These are phyloP conservation scores for Anthostomella pinea DNA, from an alignment of 2,329 filamentous ascomycete genomes.

Conservation along the genomic window DNA sequence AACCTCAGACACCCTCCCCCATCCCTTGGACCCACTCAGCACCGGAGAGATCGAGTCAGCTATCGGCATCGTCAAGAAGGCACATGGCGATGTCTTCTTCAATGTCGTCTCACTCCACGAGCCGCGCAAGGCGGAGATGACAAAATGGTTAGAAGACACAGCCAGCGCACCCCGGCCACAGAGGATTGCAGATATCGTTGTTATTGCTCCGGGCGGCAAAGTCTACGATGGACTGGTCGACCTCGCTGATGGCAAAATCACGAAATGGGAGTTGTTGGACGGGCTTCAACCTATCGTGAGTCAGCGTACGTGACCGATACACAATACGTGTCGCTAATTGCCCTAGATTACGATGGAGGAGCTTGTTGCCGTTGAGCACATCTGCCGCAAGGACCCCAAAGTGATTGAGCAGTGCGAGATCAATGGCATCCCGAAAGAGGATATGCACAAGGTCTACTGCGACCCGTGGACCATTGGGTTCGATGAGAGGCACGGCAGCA, in stretches of 20 bases:
- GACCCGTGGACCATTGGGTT: slow-evolving; percentile 96
- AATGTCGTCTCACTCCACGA: slow-evolving; percentile 84
- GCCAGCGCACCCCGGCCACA: slow-evolving; percentile 58
- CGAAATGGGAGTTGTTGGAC: slow-evolving; percentile 71
- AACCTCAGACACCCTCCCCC: slow-evolving; percentile 29
- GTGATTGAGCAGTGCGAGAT: slow-evolving; percentile 89
- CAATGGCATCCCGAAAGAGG: slow-evolving; percentile 72
- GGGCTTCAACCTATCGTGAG: slow-evolving; percentile 77
- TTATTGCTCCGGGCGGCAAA: slow-evolving; percentile 73
- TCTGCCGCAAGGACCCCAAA: slow-evolving; percentile 73
- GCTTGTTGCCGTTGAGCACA: slow-evolving; percentile 72
- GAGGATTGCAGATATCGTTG: slow-evolving; percentile 78
- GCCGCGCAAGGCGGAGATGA: slow-evolving; percentile 81
- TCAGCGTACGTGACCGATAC: no score
- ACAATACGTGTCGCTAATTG: no score
- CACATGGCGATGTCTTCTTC: slow-evolving; percentile 72
- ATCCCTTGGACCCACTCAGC: slow-evolving; percentile 78
- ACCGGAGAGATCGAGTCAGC: slow-evolving; percentile 69
- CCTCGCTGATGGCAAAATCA: slow-evolving; percentile 62
- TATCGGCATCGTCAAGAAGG: slow-evolving; percentile 65
- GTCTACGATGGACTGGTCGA: slow-evolving; percentile 83
- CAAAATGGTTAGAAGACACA: slow-evolving; percentile 70
- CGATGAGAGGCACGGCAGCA: slow-evolving; percentile 82
- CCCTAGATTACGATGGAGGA: slow-evolving; percentile 85
- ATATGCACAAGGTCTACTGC: slow-evolving; percentile 96